These are phyloP conservation scores for Miamiensis avidus DNA, from an alignment of 169 alveolate species.

Conservation along the genomic window DNA sequence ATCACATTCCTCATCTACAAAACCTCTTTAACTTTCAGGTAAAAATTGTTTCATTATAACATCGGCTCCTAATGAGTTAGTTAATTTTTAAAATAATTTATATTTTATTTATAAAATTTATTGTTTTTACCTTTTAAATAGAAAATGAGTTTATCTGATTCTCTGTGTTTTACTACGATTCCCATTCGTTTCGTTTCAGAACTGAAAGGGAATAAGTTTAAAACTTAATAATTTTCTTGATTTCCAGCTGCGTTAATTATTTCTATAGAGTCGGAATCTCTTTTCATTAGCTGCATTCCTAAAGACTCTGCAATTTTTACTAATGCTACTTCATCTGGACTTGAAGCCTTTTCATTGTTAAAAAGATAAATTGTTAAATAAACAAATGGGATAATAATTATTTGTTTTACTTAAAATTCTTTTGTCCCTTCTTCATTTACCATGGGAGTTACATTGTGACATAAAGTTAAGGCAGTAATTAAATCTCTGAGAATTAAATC, in stretches of 20 bases:
- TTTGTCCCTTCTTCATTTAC: constrained; percentile 62
- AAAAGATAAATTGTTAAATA: neutral
- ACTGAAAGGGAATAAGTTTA: constrained; percentile 95
- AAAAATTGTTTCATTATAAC: constrained; percentile 42
- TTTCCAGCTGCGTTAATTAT: constrained; percentile 53
- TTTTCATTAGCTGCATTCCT: constrained; percentile 87
- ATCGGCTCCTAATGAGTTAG: constrained; percentile 64
- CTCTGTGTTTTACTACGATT: constrained; percentile 87
- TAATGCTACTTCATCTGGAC: constrained; percentile 99
- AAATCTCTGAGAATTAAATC: constrained; percentile 78
- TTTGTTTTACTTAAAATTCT: constrained; percentile 75
- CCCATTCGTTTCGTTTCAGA: constrained; percentile 99
- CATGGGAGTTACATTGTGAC: constrained; percentile 94
- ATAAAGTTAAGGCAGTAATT: constrained; percentile 86
- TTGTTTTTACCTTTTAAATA: constrained; percentile 80
- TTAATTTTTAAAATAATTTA: constrained; percentile 57
- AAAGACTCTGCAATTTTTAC: constrained; percentile 93
- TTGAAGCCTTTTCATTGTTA: constrained; percentile 78
- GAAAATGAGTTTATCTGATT: constrained; percentile 58
- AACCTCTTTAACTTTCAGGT: constrained; percentile 55
- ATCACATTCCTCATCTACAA: constrained; percentile 16
- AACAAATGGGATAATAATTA: too few relatives aligned
- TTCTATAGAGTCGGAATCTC: constrained; percentile 88
- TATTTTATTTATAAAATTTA: constrained; percentile 90
- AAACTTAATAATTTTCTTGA: constrained; percentile 82